Evolutionary conservation across 495 filamentous ascomycete genomes (phyloP).

Genomic region (Aspergillus steynii): DNA sequence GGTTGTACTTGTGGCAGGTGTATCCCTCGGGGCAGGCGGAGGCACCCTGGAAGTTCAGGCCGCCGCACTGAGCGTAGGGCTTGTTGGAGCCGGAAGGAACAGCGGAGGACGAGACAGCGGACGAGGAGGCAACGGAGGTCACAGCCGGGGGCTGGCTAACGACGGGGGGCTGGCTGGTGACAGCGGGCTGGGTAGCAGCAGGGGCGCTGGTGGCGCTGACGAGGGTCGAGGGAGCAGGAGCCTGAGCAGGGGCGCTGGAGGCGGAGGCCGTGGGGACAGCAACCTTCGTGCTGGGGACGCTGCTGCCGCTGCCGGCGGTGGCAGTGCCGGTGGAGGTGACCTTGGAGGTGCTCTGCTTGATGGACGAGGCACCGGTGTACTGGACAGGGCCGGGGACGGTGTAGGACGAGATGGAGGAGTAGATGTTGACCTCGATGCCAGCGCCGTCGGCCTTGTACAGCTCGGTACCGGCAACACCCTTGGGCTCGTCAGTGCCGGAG

Average conservation of each 20-base stretch:
- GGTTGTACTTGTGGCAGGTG: constrained; percentile 39
- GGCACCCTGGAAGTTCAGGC: constrained; percentile 39
- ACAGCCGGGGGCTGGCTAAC: constrained; percentile 40
- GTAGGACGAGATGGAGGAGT: constrained; percentile 42
- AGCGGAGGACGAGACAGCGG: constrained; percentile 6
- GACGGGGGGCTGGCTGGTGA: constrained; percentile 41
- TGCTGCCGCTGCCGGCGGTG: constrained; percentile 8
- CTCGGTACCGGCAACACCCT: constrained; percentile 55
- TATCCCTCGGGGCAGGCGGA: constrained; percentile 42
- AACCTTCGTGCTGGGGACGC: constrained; percentile 1
- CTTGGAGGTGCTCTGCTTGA: constrained; percentile 22
- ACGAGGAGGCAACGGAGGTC: not conserved
- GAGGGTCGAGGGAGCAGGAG: constrained; percentile 4
- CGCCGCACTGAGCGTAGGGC: constrained; percentile 12
- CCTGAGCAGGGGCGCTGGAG: not conserved
- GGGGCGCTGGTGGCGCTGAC: constrained; percentile 6
- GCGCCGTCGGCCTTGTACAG: constrained; percentile 56
- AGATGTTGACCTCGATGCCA: constrained; percentile 62
- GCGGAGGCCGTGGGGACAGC: constrained; percentile 1
- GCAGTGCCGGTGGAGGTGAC: constrained; percentile 26
- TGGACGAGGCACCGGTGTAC: constrained; percentile 26
- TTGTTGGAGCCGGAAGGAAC: constrained; percentile 2
- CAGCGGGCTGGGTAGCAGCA: constrained; percentile 10
- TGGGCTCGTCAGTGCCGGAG: constrained; percentile 46
- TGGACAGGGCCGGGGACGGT: constrained; percentile 47